phyloP scores from a whole-genome alignment of 1,139 yeast species.

The Maudiozyma humilis region DNA sequence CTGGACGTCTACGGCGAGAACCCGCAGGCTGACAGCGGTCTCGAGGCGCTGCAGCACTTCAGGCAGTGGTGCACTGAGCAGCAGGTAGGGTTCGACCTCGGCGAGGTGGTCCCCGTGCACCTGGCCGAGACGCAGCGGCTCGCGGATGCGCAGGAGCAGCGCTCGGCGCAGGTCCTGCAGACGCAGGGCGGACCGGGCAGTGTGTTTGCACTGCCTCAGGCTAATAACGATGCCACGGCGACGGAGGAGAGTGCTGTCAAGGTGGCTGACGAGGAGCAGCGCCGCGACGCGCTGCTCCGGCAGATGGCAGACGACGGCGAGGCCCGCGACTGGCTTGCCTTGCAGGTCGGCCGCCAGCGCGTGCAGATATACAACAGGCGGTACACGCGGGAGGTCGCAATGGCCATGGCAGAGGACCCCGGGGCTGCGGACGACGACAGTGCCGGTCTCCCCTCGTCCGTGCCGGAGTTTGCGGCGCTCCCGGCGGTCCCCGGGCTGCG shows the following conservation, averaged over 20 bases:
- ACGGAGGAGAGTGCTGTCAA: neutral
- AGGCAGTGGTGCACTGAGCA: neutral
- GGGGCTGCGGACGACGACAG: too few species aligned
- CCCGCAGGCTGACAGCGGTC: constrained; percentile 31
- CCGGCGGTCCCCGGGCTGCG: constrained; percentile 25
- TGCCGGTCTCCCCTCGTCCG: neutral
- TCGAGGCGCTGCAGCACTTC: constrained; percentile 31
- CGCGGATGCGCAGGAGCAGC: neutral
- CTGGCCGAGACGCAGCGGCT: neutral
- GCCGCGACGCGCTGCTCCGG: constrained; percentile 17
- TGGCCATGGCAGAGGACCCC: neutral
- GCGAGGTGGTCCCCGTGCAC: neutral
- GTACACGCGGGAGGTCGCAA: neutral
- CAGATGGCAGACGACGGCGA: constrained; percentile 28
- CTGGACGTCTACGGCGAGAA: constrained; percentile 38
- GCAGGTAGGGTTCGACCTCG: neutral
- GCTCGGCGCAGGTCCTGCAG: neutral
- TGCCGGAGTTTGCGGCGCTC: constrained; percentile 8
- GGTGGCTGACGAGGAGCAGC: neutral
- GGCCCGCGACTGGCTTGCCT: constrained; percentile 28
- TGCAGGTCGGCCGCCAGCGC: constrained; percentile 22
- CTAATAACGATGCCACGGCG: neutral
- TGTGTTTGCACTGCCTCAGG: neutral
- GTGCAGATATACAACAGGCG: constrained; percentile 12
- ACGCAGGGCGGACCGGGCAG: too few species aligned